These are phyloP conservation scores for Fraxinus xanthoxyloides DNA, from an alignment of 305 asterid species.

Conservation along the genomic window DNA sequence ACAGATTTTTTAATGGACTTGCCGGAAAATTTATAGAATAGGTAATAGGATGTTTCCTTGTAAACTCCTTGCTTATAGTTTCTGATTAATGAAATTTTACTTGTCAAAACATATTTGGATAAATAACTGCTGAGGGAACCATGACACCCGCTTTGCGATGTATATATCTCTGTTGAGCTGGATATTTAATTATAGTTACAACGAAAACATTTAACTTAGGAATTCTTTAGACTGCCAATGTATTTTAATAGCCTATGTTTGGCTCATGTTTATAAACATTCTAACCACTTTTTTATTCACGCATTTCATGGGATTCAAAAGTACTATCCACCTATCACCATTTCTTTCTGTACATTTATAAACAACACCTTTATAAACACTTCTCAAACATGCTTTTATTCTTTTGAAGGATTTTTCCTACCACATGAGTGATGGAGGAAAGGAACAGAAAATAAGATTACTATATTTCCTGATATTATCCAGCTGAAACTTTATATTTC, in stretches of 20 bases:
- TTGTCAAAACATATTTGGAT: neutral
- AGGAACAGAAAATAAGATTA: conserved; percentile 7
- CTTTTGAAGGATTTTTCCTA: neutral
- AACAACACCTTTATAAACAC: too few relatives aligned
- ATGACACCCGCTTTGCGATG: neutral
- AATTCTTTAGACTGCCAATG: neutral
- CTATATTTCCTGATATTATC: neutral
- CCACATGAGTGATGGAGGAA: neutral
- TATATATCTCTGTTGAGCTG: neutral
- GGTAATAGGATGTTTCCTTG: too few relatives aligned
- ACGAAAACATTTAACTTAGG: neutral
- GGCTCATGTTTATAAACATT: neutral
- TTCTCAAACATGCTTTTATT: too few relatives aligned
- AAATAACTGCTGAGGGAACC: neutral
- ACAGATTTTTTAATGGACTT: too few relatives aligned
- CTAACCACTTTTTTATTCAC: neutral
- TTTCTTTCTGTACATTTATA: too few relatives aligned
- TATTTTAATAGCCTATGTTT: neutral
- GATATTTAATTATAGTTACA: neutral
- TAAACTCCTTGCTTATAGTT: neutral
- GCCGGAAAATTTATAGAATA: too few relatives aligned
- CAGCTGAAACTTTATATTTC: neutral
- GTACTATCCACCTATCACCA: neutral
- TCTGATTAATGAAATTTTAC: neutral
- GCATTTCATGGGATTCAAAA: neutral